phyloP scores from a whole-genome alignment of 352 stramenopile species.

The Phytophthora quininea region DNA sequence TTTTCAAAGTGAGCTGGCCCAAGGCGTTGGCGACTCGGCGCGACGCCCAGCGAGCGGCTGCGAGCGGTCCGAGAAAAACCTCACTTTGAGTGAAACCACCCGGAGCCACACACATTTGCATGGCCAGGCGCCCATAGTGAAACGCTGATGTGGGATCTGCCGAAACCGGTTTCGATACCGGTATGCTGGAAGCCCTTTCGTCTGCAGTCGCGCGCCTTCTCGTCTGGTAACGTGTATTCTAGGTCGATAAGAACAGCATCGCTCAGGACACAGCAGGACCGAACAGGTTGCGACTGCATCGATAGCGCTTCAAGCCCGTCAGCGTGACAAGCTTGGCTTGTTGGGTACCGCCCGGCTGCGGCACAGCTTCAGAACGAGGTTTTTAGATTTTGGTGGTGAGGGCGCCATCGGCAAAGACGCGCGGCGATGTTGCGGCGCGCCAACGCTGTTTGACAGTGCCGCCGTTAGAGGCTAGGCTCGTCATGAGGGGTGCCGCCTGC shows the following conservation, averaged over 20 bases:
- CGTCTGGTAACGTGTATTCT: background rate
- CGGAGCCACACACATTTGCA: background rate
- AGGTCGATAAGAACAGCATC: background rate
- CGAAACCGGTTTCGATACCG: background rate
- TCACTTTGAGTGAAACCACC: constrained; percentile 9
- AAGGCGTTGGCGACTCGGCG: constrained; percentile 8
- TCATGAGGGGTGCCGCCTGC: background rate
- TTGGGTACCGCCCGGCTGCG: background rate
- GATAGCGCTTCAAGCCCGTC: background rate
- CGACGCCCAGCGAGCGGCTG: background rate
- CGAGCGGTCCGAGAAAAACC: constrained; percentile 9
- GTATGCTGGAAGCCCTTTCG: background rate
- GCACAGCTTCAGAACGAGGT: background rate
- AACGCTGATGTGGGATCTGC: background rate
- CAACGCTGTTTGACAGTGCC: background rate
- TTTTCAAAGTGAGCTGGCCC: constrained; percentile 50
- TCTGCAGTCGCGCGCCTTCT: background rate
- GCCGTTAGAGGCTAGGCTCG: background rate
- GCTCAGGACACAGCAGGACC: background rate
- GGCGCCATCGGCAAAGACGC: background rate
- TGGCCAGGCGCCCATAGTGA: background rate
- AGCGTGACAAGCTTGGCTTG: background rate
- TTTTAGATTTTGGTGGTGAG: background rate
- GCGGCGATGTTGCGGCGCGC: background rate
- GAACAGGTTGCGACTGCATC: background rate